These are phyloP conservation scores for Naganishia onofrii DNA, from an alignment of 768 basidiomycete genomes.

Conservation along the genomic window DNA sequence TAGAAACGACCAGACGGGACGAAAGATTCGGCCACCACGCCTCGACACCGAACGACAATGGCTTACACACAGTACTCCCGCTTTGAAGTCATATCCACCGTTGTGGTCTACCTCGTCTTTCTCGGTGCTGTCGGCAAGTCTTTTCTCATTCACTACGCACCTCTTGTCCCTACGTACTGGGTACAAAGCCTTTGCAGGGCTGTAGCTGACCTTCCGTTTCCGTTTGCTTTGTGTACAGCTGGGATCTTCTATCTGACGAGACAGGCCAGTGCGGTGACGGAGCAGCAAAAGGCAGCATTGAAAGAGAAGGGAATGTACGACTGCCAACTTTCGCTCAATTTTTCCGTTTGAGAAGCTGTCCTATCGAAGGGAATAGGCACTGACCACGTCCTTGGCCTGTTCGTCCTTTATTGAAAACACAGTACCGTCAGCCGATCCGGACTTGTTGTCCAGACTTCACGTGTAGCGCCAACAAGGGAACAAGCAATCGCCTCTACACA, in stretches of 20 bases:
- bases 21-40: no score
- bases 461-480: constrained; percentile 5
- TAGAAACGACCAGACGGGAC: no score
- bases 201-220: neutral
- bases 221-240: neutral
- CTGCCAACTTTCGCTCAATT: neutral
- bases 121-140: constrained; percentile 1
- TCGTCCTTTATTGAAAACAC: neutral
- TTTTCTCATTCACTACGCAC: neutral
- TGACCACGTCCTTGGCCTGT: neutral
- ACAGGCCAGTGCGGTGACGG: neutral
- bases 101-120: constrained; percentile 6
- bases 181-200: neutral
- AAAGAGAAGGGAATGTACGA: constrained; percentile 16
- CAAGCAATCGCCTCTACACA: constrained; percentile 19
- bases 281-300: constrained; percentile 8
- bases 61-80: constrained; percentile 4
- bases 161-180: neutral
- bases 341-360: neutral
- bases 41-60: neutral
- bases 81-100: constrained; percentile 9
- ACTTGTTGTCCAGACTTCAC: constrained; percentile 2
- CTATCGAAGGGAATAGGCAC: neutral
- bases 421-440: constrained; percentile 8
- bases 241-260: constrained; percentile 2